A percentile compares a stretch with the other conserved stretches of the same genome.
Conservation (phyloP, 1,284 basidiomycete species). For the Pholiota adiposa region DNA sequence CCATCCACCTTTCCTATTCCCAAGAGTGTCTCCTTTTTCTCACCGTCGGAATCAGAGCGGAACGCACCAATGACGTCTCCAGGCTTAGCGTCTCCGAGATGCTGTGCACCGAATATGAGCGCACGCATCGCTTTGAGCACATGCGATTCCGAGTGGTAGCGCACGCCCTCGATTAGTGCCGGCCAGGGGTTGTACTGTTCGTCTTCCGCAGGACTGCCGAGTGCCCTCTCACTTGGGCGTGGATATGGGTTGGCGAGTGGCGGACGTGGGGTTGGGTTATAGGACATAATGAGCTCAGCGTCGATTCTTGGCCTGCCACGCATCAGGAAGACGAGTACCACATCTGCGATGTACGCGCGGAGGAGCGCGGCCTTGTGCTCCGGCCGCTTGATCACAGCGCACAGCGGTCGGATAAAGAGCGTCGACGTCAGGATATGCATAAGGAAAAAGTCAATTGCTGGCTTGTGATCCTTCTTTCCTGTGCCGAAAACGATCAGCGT, state of each 20-base stretch:
- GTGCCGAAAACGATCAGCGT: constrained; percentile 60
- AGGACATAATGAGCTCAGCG: constrained; percentile 58
- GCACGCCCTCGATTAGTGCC: constrained; percentile 50
- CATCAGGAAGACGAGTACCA: constrained; percentile 49
- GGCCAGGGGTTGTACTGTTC: constrained; percentile 62
- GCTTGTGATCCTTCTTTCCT: constrained; percentile 50
- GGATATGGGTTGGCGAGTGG: background rate
- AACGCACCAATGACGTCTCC: constrained; percentile 52
- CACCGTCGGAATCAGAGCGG: constrained; percentile 29
- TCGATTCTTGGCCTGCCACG: constrained; percentile 67
- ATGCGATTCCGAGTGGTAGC: constrained; percentile 68
- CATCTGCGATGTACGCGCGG: constrained; percentile 46
- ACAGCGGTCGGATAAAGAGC: constrained; percentile 59
- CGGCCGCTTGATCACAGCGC: constrained; percentile 41
- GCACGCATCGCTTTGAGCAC: constrained; percentile 62
- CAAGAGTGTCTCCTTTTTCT: constrained; percentile 43
- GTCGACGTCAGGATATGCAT: constrained; percentile 72
- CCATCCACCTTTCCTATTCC: constrained; percentile 60
- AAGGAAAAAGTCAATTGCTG: constrained; percentile 72
- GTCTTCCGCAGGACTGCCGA: constrained; percentile 41
- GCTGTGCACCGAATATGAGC: constrained; percentile 53
- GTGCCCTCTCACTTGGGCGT: constrained; percentile 17
- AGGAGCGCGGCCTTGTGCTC: constrained; percentile 52
- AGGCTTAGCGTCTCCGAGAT: constrained; percentile 50
- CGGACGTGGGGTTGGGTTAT: constrained; percentile 30